phyloP scores from a whole-genome alignment of 1,139 yeast genomes.

The Saccharomyces hybrid region DNA sequence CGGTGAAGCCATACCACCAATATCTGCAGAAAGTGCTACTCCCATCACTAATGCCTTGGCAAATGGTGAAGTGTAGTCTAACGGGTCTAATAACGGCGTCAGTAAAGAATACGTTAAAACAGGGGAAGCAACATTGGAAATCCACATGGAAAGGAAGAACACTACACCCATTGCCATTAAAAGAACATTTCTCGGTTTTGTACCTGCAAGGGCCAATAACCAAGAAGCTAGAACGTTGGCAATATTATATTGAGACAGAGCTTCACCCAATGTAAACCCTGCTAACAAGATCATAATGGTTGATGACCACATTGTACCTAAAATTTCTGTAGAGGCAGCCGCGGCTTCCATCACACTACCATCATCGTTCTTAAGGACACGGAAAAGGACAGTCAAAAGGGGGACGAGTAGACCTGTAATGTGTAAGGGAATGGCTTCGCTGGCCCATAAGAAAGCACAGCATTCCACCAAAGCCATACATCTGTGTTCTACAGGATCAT shows the following conservation, averaged over 20 bases:
- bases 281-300: conserved; percentile 62
- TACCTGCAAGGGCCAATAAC: conserved; percentile 57
- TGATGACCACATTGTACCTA: conserved; percentile 65
- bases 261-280: conserved; percentile 70
- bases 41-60: conserved; percentile 61
- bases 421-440: conserved; percentile 65
- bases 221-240: conserved; percentile 62
- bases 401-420: conserved; percentile 62
- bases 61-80: conserved; percentile 54
- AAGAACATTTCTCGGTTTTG: conserved; percentile 55
- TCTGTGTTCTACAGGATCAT: conserved; percentile 51
- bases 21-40: conserved; percentile 62
- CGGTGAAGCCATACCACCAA: conserved; percentile 79
- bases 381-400: conserved; percentile 45
- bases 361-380: conserved; percentile 46
- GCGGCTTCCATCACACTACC: conserved; percentile 49
- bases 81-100: conserved; percentile 55
- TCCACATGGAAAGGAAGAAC: conserved; percentile 68
- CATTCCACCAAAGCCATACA: conserved; percentile 63
- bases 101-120: conserved; percentile 62
- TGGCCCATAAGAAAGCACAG: conserved; percentile 68
- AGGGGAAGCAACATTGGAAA: conserved; percentile 73
- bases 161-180: conserved; percentile 63
- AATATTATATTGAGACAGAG: conserved; percentile 59
- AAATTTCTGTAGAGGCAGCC: conserved; percentile 47